A percentile compares a stretch with the other conserved stretches of the same genome.
Conservation (phyloP, 2,329 filamentous ascomycete species). For the Aspergillus tubingensis region DNA sequence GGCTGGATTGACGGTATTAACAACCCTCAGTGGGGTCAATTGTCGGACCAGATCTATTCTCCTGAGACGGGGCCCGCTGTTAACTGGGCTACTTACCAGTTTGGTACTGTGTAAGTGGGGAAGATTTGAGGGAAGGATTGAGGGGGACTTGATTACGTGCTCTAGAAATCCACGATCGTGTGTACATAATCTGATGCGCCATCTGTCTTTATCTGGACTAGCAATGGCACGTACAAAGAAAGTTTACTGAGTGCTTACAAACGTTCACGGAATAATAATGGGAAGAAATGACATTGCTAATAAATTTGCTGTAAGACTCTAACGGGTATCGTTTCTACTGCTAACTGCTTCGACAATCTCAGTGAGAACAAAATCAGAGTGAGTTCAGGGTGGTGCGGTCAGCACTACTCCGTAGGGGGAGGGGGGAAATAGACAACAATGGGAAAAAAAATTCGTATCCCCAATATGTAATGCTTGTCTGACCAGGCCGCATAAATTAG, state of each 20-base stretch:
- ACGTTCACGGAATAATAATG: background rate
- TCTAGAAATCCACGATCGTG: background rate
- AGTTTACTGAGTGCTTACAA: background rate
- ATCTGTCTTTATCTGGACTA: background rate
- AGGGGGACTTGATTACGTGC: background rate
- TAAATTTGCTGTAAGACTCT: constrained; percentile 4
- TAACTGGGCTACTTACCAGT: constrained; percentile 49
- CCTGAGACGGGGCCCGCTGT: constrained; percentile 42
- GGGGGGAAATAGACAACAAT: background rate
- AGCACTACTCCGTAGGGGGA: background rate
- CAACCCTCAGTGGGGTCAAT: constrained; percentile 80
- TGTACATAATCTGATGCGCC: constrained; percentile 6
- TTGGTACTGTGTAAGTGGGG: constrained; percentile 40
- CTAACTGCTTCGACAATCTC: constrained; percentile 1
- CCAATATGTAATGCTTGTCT: background rate
- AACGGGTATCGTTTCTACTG: constrained; percentile 19
- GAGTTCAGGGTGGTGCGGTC: background rate
- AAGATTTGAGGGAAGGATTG: background rate
- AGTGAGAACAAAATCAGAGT: background rate
- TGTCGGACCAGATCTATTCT: constrained; percentile 43
- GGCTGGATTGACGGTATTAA: constrained; percentile 95
- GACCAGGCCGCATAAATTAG: background rate
- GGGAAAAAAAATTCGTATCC: background rate
- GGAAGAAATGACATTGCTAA: background rate
- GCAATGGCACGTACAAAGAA: background rate